These are phyloP conservation scores for Tremellales sp. DNA, from an alignment of 1,284 basidiomycete species.

Conservation along the genomic window DNA sequence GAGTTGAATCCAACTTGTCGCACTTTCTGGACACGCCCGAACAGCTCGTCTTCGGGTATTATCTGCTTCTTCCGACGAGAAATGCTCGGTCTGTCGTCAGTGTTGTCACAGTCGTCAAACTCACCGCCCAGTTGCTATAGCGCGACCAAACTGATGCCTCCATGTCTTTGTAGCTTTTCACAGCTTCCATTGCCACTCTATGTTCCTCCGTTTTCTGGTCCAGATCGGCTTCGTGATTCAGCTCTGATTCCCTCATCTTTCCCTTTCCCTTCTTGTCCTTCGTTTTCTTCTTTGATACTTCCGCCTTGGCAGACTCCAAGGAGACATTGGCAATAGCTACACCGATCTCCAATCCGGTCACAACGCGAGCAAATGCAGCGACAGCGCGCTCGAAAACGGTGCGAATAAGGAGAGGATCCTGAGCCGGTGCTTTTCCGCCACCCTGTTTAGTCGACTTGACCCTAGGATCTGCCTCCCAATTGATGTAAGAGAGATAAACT, in stretches of 20 bases:
- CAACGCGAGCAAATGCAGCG: slow-evolving; percentile 53
- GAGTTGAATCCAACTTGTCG: slow-evolving; percentile 26
- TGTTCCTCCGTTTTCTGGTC: slow-evolving; percentile 4
- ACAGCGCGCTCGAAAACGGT: slow-evolving; percentile 74
- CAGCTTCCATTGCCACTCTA: slow-evolving; percentile 14
- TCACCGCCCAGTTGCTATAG: slow-evolving; percentile 35
- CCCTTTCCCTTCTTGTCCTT: slow-evolving; percentile 26
- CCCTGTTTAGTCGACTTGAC: slow-evolving; percentile 55
- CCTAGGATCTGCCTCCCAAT: slow-evolving; percentile 43
- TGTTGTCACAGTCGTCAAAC: slow-evolving; percentile 4
- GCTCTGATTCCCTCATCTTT: slow-evolving; percentile 36
- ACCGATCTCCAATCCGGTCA: slow-evolving; percentile 47
- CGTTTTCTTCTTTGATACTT: slow-evolving; percentile 43
- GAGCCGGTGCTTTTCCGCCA: slow-evolving; percentile 15
- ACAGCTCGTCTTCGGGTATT: slow-evolving; percentile 15
- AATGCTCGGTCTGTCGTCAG: slow-evolving; percentile 10
- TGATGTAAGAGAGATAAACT: slow-evolving; percentile 32
- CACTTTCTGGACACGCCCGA: slow-evolving; percentile 38
- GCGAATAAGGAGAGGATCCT: slow-evolving; percentile 58
- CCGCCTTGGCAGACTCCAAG: slow-evolving; percentile 51
- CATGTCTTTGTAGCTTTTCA: slow-evolving; percentile 33
- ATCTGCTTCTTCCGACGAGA: neutral
- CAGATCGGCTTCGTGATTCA: slow-evolving; percentile 59
- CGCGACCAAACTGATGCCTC: slow-evolving; percentile 41
- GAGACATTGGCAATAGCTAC: slow-evolving; percentile 39